Conservation (phyloP, 2,329 filamentous ascomycete species). For the Pseudogymnoascus sp. region DNA sequence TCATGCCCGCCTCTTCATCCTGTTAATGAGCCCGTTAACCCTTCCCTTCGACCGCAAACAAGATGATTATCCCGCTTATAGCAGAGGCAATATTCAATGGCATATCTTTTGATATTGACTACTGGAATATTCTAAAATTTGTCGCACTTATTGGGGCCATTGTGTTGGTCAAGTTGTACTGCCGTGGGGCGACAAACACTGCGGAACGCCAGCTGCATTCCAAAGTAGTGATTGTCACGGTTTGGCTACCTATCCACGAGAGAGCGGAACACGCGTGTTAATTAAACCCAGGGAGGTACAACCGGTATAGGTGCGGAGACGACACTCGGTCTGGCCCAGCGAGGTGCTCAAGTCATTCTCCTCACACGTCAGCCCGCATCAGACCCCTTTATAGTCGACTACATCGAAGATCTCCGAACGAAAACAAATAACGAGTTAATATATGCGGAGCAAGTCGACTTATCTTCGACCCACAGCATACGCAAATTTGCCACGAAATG, state of each 20-base stretch:
- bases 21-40: not conserved
- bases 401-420: constrained; percentile 76
- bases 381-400: constrained; percentile 86
- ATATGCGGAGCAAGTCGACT: constrained; percentile 90
- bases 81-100: constrained; percentile 18
- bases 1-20: not conserved
- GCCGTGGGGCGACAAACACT: constrained; percentile 63
- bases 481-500: constrained; percentile 92
- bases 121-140: constrained; percentile 43
- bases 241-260: constrained; percentile 28
- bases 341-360: constrained; percentile 85
- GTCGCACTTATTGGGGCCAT: constrained; percentile 43
- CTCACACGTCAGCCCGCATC: constrained; percentile 73
- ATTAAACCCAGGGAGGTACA: constrained; percentile 60
- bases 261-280: constrained; percentile 12
- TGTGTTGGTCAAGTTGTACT: constrained; percentile 63
- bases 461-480: constrained; percentile 80
- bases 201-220: constrained; percentile 83
- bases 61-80: constrained; percentile 26
- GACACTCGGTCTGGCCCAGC: constrained; percentile 62
- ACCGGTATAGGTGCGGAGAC: constrained; percentile 81
- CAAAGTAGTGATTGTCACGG: constrained; percentile 88
- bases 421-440: constrained; percentile 76
- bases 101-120: constrained; percentile 18
- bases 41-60: constrained; percentile 8